A percentile compares a stretch with the other conserved stretches of the same genome.
phyloP scores from a whole-genome alignment of 2,329 filamentous ascomycete genomes.

The Aspergillus sp. region DNA sequence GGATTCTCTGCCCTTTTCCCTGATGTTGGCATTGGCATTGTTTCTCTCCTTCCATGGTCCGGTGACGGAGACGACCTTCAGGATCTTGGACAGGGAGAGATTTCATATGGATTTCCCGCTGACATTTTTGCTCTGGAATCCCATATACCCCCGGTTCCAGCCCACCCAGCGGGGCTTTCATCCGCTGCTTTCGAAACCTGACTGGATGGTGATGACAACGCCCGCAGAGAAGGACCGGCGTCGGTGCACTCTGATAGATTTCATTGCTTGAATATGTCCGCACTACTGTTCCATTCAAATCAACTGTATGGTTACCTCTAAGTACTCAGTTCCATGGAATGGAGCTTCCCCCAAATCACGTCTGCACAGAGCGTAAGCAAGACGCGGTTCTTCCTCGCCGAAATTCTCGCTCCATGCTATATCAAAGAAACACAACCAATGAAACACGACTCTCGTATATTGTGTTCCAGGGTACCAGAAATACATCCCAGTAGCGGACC shows the following conservation, averaged over 20 bases:
- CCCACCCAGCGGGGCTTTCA: neutral
- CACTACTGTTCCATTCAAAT: neutral
- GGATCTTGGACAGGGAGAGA: neutral
- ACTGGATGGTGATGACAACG: neutral
- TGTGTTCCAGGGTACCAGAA: neutral
- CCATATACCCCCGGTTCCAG: neutral
- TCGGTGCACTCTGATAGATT: neutral
- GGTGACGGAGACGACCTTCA: neutral
- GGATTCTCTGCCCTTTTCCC: neutral
- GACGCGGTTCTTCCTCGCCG: neutral
- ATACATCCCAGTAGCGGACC: neutral
- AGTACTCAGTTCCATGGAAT: neutral
- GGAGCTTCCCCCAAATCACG: neutral
- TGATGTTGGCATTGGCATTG: neutral
- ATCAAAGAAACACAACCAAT: neutral
- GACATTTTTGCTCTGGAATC: neutral
- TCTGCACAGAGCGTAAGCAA: constrained; percentile 1
- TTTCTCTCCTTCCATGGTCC: neutral
- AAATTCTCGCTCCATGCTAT: neutral
- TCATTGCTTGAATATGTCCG: neutral
- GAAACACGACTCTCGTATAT: neutral
- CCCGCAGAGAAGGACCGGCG: neutral
- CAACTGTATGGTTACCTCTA: neutral
- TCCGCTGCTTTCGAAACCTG: neutral
- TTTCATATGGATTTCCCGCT: neutral